Evolutionary conservation across 2,329 filamentous ascomycete species (phyloP), one percentile per base, ranked within the genome.

Genomic region (Penicillium frequentans): DNA sequence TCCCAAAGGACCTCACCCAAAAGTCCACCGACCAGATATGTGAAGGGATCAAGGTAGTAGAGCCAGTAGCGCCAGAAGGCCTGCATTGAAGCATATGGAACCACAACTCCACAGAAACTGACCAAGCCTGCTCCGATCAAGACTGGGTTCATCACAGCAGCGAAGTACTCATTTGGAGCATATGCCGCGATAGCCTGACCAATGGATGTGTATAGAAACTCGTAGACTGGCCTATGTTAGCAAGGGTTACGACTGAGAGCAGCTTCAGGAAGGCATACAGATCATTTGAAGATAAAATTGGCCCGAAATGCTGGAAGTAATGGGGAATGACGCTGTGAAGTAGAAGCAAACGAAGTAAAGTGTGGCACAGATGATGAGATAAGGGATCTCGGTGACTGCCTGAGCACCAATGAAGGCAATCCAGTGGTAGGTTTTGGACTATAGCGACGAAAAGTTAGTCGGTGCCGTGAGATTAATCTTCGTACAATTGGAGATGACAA

Each of bases 371-470:
- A 80, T 55, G n/a, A 76, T 69, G 13, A 79, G 68, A 47, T 79
- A 79, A 0, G 79, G 79, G 0, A 82, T 72, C 55, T 82, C 80
- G 0, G 79, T 77, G 6, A 81, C 70, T 7, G 79, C 75, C 2
- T 84, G 74, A 0, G 79, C 83, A 0, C 81, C 82, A 1, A 83
- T 81, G 52, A 86, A 86, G 1, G 84, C 80, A 2, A 83, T 64
- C 84, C 84, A 87, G 16, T 77, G 79, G 67, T 86, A 86, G 70
- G 82, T 85, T 73, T 85, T 85, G 16, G 79, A 81, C 73, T 73
- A 23, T 13, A 13, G 19, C 27, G 26, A 19, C 21, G 5, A 7
- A 3, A 8, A 27, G 27, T 58, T 52, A 58, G 56, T 31, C 8
- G 27, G 7, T 31, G 11, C 16, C 47, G 29, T 16, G 10, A 44